phyloP scores from a whole-genome alignment of 495 filamentous ascomycete genomes.

The Rusavskia elegans region DNA sequence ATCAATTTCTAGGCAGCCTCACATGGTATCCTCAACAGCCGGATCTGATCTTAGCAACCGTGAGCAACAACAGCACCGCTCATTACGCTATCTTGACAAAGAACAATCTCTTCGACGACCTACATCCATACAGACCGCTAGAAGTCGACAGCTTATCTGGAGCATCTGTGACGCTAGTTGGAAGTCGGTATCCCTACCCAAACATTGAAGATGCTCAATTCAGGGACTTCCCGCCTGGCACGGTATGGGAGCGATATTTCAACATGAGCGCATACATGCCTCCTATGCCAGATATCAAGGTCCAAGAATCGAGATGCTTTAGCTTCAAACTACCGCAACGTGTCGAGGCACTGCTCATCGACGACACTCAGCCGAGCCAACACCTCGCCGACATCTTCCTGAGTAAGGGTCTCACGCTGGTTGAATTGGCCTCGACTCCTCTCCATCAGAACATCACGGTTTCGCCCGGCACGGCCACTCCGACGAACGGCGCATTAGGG shows the following conservation, averaged over 20 bases:
- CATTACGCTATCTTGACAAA: neutral
- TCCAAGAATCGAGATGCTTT: neutral
- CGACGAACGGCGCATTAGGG: too few species aligned
- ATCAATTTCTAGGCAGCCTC: neutral
- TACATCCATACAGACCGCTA: neutral
- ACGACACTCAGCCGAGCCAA: neutral
- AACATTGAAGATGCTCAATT: neutral
- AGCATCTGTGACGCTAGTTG: neutral
- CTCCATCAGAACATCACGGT: too few species aligned
- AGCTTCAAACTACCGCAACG: neutral
- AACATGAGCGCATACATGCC: constrained; percentile 4
- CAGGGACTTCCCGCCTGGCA: neutral
- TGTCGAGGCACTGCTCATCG: neutral
- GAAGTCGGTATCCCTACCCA: neutral
- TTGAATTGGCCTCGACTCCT: neutral
- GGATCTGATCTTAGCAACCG: neutral
- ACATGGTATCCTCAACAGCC: constrained; percentile 1
- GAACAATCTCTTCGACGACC: constrained; percentile 5
- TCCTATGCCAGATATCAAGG: neutral
- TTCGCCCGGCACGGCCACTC: too few species aligned
- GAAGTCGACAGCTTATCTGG: neutral
- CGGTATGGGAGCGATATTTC: constrained; percentile 2
- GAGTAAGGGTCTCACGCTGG: neutral
- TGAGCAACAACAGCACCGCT: constrained; percentile 4
- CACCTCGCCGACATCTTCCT: constrained; percentile 1